Base-by-base conservation (phyloP, 352 stramenopile genomes). In the Phytophthora hibernalis region DNA sequence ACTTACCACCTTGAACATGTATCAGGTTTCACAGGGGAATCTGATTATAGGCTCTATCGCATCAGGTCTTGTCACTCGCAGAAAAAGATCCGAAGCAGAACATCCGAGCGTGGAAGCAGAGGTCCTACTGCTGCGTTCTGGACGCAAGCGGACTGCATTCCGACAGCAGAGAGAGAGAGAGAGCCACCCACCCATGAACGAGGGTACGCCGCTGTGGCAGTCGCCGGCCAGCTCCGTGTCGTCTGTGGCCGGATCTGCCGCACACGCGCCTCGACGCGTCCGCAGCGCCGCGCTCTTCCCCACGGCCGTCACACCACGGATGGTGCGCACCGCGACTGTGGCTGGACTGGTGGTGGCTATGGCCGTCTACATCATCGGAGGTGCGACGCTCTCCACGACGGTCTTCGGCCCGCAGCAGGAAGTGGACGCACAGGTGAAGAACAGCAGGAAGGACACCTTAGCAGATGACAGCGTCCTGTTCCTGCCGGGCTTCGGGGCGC, bases 401-500 rank as follows among this genome's bases (percentile, higher is more conserved):
- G 26, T 60, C 8, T 47, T 49, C 30, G 21, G 20, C 12, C 13
- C 24, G 43, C 63, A 70, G 9, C 33, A 15, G 33, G 33, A 16
- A 9, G 18, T 40, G 33, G 33, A 62, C 5, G 45, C 35, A 4
- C 43, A 53, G 28, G n/a, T 43, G 13, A 55, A 50, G n/a, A 12
- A 66, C 22, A 76, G 47, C 38, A 68, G 52, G 18, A 63, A 31
- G 24, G 68, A 69, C 12, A 7, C 18, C 54, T 6, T 28, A 24
- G 2, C 31, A 0, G 53, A 74, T 20, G 85, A 93, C 57, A 40
- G 53, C 16, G 85, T 93, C 44, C 38, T 51, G 31, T 92, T 91
- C 54, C 60, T 93, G 15, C 85, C 85, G 13, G 83, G 83, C 33
- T 93, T 92, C 61, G 85, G 85, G 48, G 57, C 73, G 2, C 85